Percentiles rank a stretch among this genome's conserved stretches.
Conservation (phyloP, 1,139 yeast genomes). For the Pichia sp. region DNA sequence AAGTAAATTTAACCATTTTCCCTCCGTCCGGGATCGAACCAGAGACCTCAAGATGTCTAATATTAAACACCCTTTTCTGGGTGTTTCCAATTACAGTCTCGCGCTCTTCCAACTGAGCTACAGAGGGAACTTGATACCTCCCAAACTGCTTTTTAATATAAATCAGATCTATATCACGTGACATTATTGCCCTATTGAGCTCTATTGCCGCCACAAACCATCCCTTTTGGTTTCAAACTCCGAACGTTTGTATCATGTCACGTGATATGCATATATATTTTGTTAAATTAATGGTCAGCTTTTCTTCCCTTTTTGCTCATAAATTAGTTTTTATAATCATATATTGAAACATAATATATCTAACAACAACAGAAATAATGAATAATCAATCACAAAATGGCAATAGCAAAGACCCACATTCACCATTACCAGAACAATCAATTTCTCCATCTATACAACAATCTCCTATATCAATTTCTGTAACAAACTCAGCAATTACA, state of each 20-base stretch:
- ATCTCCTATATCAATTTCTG: not conserved
- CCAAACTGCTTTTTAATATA: not conserved
- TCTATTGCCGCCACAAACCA: too few species aligned
- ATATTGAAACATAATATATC: too few species aligned
- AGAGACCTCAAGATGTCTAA: constrained; percentile 19
- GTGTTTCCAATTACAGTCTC: constrained; percentile 15
- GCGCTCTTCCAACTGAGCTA: constrained; percentile 22
- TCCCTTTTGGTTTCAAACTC: too few species aligned
- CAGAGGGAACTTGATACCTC: constrained; percentile 10
- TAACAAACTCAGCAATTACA: not conserved
- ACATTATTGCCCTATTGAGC: too few species aligned
- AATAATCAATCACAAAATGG: not conserved
- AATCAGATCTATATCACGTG: too few species aligned
- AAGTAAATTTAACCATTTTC: constrained; percentile 1
- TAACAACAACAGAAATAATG: not conserved
- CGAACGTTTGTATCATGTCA: too few species aligned
- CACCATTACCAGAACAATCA: not conserved
- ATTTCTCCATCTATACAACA: not conserved
- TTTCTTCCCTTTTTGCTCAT: too few species aligned
- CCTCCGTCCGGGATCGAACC: constrained; percentile 20
- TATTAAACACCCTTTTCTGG: not conserved
- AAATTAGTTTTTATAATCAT: too few species aligned
- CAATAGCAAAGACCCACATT: not conserved
- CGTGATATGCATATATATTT: too few species aligned
- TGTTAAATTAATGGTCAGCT: too few species aligned